Conservation (phyloP, 2,329 filamentous ascomycete genomes). For the Exserohilum rostratum region DNA sequence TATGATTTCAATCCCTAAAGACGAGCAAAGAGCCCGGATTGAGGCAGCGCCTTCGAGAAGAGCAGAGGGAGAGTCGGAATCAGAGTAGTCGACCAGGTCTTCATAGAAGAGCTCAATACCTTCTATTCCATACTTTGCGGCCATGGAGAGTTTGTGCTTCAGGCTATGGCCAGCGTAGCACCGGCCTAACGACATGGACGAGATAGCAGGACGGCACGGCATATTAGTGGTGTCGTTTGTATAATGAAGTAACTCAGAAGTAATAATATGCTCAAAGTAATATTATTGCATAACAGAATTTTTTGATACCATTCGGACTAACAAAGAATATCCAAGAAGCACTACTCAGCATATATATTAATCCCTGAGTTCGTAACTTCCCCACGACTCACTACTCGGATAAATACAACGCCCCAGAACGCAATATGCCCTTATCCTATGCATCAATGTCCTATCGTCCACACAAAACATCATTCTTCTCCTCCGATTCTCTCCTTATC, state of each 20-base stretch:
- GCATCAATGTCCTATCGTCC: background rate
- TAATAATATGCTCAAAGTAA: background rate
- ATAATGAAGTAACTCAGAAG: background rate
- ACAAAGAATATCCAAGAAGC: background rate
- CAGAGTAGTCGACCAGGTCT: constrained; percentile 69
- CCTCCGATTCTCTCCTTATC: background rate
- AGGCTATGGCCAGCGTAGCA: constrained; percentile 71
- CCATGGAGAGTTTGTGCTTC: constrained; percentile 70
- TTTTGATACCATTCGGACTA: background rate
- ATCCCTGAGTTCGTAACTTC: background rate
- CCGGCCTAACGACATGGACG: constrained; percentile 77
- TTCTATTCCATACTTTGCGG: constrained; percentile 66
- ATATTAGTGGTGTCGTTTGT: constrained; percentile 34
- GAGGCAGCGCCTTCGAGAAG: constrained; percentile 64
- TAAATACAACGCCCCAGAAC: background rate
- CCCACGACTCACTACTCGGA: background rate
- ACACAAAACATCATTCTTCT: background rate
- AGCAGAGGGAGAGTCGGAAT: constrained; percentile 51
- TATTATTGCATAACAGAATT: background rate
- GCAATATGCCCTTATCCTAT: background rate
- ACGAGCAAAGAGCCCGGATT: constrained; percentile 63
- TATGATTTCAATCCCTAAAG: constrained; percentile 63
- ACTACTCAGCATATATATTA: background rate
- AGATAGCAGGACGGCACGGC: constrained; percentile 69
- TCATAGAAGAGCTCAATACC: constrained; percentile 81